Percentiles rank a stretch among this genome's conserved stretches.
phyloP scores from a whole-genome alignment of 1,284 basidiomycete genomes.

The Inonotus obliquus region DNA sequence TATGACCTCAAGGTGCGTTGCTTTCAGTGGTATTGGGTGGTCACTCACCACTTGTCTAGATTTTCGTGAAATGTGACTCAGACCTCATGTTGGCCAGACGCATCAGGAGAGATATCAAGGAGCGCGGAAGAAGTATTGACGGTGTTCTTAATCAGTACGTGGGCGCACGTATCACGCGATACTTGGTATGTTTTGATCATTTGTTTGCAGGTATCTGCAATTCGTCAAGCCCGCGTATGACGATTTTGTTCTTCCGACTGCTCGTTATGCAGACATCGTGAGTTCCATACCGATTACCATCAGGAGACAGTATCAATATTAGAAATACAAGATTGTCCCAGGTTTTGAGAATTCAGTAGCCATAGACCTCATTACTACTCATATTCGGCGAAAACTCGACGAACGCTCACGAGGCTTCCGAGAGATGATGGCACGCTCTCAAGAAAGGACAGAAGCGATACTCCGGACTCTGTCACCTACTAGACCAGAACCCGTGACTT shows the following conservation, averaged over 20 bases:
- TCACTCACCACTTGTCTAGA: constrained; percentile 34
- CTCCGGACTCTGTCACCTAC: constrained; percentile 21
- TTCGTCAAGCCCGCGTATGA: constrained; percentile 95
- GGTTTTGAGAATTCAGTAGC: constrained; percentile 86
- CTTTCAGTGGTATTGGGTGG: constrained; percentile 5
- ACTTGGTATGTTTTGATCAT: neutral
- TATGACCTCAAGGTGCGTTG: constrained; percentile 85
- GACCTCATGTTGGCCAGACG: constrained; percentile 96
- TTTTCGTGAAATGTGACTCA: constrained; percentile 87
- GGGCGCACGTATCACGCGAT: neutral
- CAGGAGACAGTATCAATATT: neutral
- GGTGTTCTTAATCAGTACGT: constrained; percentile 86
- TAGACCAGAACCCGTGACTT: neutral
- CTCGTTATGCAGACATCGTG: constrained; percentile 85
- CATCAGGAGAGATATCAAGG: constrained; percentile 82
- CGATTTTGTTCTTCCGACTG: constrained; percentile 89
- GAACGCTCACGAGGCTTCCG: constrained; percentile 74
- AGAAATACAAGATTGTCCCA: constrained; percentile 72
- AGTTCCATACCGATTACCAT: constrained; percentile 24
- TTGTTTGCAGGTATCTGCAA: constrained; percentile 65
- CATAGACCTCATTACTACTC: constrained; percentile 90
- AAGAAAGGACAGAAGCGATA: constrained; percentile 5
- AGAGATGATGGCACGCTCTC: constrained; percentile 55
- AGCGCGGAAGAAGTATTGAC: constrained; percentile 81
- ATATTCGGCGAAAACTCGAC: constrained; percentile 81